Percentiles rank a stretch among this genome's conserved stretches.
These are phyloP conservation scores for Syzygium aromaticum DNA, from an alignment of 345 rosid species.

Conservation along the genomic window DNA sequence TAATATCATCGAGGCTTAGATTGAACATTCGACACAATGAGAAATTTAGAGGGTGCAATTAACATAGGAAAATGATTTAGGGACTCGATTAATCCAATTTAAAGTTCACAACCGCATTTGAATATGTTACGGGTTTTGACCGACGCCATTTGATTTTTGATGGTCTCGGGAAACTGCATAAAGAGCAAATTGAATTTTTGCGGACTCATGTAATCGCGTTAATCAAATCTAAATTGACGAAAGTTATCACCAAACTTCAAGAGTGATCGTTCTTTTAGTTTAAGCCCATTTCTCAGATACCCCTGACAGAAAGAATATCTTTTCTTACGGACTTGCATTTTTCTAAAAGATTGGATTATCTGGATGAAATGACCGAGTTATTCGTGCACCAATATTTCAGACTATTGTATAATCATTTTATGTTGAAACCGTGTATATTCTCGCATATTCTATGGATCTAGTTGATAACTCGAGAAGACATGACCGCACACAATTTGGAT, in stretches of 20 bases:
- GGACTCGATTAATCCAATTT: neutral
- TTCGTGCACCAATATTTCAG: neutral
- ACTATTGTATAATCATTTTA: neutral
- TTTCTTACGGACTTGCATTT: neutral
- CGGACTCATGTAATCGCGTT: neutral
- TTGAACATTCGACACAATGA: neutral
- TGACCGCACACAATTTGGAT: accelerated
- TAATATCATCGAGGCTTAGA: neutral
- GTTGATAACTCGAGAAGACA: accelerated
- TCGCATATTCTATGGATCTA: neutral
- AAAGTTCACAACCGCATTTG: neutral
- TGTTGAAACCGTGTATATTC: neutral
- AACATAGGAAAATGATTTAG: neutral
- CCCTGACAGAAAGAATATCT: neutral
- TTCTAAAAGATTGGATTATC: neutral
- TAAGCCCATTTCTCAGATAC: neutral
- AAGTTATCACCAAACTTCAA: neutral
- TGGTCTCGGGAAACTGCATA: neutral
- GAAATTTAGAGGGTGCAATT: neutral
- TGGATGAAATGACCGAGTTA: neutral
- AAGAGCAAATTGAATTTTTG: neutral
- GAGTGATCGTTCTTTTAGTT: neutral
- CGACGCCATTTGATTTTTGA: neutral
- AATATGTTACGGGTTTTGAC: neutral
- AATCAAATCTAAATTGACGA: neutral